Base-by-base conservation (phyloP, 1,139 yeast species). In the Hyphopichia khmerensis region DNA sequence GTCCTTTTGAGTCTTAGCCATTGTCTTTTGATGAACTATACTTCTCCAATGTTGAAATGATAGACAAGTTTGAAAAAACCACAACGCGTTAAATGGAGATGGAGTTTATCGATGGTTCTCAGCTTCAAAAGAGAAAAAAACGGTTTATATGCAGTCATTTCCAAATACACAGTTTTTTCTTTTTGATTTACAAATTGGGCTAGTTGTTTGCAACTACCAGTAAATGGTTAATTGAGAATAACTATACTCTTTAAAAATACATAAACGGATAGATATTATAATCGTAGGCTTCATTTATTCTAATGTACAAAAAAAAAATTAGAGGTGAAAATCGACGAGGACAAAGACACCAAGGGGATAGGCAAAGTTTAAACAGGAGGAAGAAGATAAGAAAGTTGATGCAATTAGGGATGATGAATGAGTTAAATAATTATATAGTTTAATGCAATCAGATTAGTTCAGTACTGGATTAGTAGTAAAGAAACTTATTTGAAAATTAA, bases 401-500 rank as follows among this genome's bases (percentile, higher is more conserved):
- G 15, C 32, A n/a, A 14, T 15, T 6, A 29, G 17, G 10, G 10
- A 14, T 3, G 32, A 29, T 3, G 17, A 29, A 6, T 14, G 3
- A 13, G 4, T 8, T 27, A 13, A 27, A 13, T 27, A 27, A 11
- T 27, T 8, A 11, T 27, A 7, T 27, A n/a, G 14, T 7, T 8
- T 27, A 4, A 4, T 27, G 14, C n/a, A n/a, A n/a, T n/a, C n/a
- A n/a, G n/a, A n/a, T n/a, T n/a, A n/a, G n/a, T n/a, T n/a, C n/a
- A n/a, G n/a, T n/a, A n/a, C n/a, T n/a, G n/a, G n/a, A 11, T 27
- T 17, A n/a, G 16, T 18, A 15, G 8, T 17, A 33, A 15, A 33
- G 17, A 11, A 6, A 9, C 17, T 48, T 55, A 60, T 46, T 74
- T 82, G 62, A 88, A 91, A 15, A 93, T 76, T 42, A 93, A 72